Base-by-base conservation (phyloP, 2,329 filamentous ascomycete species). In the Zalaria sp. region DNA sequence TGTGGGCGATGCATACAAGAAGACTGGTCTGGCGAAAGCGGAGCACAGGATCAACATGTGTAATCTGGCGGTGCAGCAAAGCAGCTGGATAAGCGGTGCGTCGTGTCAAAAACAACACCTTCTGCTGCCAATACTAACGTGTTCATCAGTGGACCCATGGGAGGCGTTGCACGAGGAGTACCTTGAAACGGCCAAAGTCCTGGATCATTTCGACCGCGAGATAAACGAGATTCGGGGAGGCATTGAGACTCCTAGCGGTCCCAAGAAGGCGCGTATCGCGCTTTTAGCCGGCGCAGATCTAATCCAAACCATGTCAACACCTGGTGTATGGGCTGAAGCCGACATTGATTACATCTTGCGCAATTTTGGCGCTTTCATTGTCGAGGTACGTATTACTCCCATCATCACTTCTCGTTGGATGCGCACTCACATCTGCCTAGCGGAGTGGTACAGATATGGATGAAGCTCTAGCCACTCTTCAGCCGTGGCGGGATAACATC, bases 201-300 rank as follows among this genome's bases (percentile, higher is more conserved):
- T 95, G 38, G 86, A 93, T 56, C 89, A 95, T 62, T 91, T 95
- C 53, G 79, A 93, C 50, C 67, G 89, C 56, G 86, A 95, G 59
- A 84, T 95, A 57, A 94, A 95, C 58, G 73, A 75, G 25, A 74
- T 85, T 36, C 68, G 79, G 27, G 79, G 81, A 34, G 88, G 88
- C 5, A 75, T 91, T 27, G 72, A 83, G 53, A 75, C 72, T 37
- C 69, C 72, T 18, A 73, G 81, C 49, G 85, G 84, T 45, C 76
- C 72, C 55, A 81, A 77, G 59, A 73, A 68, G 8, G 81, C 82
- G 11, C 78, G 79, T 44, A 84, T 95, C 50, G 79, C 84, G 38
- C 72, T 95, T 31, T 72, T 95, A 28, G 87, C 84, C 3, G 88
- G 89, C 31, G 67, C 66, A 37, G 66, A 69, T 51, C 50, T 70